These are phyloP conservation scores for Pulveroboletus frians DNA, from an alignment of 768 basidiomycete species.

Conservation along the genomic window DNA sequence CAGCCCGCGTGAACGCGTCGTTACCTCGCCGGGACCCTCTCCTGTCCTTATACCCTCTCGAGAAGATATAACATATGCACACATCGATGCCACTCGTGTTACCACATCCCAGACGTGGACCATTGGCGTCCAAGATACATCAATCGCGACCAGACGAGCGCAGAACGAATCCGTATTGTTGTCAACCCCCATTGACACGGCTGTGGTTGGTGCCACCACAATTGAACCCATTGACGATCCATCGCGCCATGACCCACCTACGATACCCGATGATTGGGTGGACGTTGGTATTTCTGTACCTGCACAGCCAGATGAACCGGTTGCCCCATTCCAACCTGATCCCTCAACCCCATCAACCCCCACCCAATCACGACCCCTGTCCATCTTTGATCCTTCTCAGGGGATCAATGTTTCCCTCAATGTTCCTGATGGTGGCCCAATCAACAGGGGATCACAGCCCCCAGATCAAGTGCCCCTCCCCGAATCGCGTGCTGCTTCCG, in stretches of 20 bases:
- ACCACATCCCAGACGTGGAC: slow-evolving; percentile 4
- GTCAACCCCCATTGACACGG: not conserved
- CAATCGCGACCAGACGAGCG: slow-evolving; percentile 9
- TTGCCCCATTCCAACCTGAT: slow-evolving; percentile 4
- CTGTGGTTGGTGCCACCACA: not conserved
- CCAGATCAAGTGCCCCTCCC: slow-evolving; percentile 25
- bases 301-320: slow-evolving; percentile 3
- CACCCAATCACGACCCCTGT: slow-evolving; percentile 12
- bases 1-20: slow-evolving; percentile 10
- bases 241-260: slow-evolving; percentile 17
- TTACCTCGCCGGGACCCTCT: slow-evolving; percentile 18
- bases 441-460: not conserved
- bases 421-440: slow-evolving; percentile 17
- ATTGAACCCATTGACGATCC: slow-evolving; percentile 7
- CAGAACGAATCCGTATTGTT: slow-evolving; percentile 6
- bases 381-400: slow-evolving; percentile 9
- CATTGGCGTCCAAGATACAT: slow-evolving; percentile 7
- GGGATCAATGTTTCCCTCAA: slow-evolving; percentile 8
- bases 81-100: slow-evolving; percentile 9
- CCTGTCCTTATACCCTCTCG: slow-evolving; percentile 26
- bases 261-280: slow-evolving; percentile 30
- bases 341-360: not conserved
- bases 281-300: slow-evolving; percentile 13
- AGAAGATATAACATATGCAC: slow-evolving; percentile 12
- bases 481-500: slow-evolving; percentile 29